phyloP scores from a whole-genome alignment of 495 filamentous ascomycete genomes.

The Sordaria brevicollis region DNA sequence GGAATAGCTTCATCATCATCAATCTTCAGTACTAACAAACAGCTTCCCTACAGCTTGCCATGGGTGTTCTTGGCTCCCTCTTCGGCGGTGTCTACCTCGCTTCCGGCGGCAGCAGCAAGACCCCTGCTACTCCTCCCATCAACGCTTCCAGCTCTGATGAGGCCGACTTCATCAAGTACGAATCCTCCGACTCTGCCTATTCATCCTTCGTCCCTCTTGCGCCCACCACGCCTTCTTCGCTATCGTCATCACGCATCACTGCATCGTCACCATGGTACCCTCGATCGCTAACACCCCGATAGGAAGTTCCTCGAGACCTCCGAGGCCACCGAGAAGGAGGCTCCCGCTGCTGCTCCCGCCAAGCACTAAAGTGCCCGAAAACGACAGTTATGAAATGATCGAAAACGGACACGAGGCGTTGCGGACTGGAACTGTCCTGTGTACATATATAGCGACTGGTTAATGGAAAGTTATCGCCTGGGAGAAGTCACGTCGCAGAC shows the following conservation, averaged over 20 bases:
- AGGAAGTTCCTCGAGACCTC: constrained; percentile 75
- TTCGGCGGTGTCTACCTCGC: constrained; percentile 47
- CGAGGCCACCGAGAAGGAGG: constrained; percentile 58
- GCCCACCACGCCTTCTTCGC: background rate
- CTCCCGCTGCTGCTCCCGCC: constrained; percentile 8
- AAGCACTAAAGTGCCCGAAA: constrained; percentile 41
- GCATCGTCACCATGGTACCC: background rate
- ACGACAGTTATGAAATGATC: constrained; percentile 4
- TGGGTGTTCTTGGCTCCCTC: constrained; percentile 61
- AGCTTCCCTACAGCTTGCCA: constrained; percentile 58
- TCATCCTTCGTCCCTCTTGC: background rate
- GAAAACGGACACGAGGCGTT: background rate
- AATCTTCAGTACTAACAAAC: background rate
- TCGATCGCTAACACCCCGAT: constrained; percentile 18
- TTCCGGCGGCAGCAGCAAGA: constrained; percentile 52
- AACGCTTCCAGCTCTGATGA: constrained; percentile 84
- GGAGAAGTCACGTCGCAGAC: background rate
- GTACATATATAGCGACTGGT: constrained; percentile 18
- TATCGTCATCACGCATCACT: background rate
- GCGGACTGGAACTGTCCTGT: constrained; percentile 8
- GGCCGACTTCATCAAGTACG: constrained; percentile 96
- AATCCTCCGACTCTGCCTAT: background rate
- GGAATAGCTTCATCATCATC: background rate
- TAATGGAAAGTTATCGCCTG: constrained; percentile 10
- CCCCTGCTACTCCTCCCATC: constrained; percentile 63